A percentile compares a stretch with the other conserved stretches of the same genome.
phyloP scores from a whole-genome alignment of 169 alveolate species.

The Eimeria mitis region DNA sequence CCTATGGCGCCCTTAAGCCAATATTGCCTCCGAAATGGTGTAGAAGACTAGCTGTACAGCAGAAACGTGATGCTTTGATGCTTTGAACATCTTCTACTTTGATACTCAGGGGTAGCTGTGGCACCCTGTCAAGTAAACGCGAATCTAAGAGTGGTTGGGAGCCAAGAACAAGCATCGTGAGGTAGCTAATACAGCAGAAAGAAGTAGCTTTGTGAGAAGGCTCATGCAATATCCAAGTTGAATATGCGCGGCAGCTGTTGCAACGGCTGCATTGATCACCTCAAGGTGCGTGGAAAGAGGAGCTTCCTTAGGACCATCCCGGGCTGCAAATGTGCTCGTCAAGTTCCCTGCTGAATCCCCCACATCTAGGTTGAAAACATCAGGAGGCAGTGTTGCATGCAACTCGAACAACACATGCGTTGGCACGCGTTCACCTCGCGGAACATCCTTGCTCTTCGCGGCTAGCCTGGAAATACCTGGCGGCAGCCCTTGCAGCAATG shows the following conservation, averaged over 20 bases:
- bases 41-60: neutral
- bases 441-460: constrained; percentile 30
- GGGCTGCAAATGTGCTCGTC: constrained; percentile 56
- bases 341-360: constrained; percentile 73
- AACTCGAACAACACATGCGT: constrained; percentile 62
- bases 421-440: constrained; percentile 31
- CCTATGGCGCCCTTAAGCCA: neutral
- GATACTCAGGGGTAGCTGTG: neutral
- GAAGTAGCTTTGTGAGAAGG: neutral
- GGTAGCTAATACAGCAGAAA: neutral
- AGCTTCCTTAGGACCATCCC: constrained; percentile 55
- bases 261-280: constrained; percentile 32
- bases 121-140: neutral
- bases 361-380: constrained; percentile 39
- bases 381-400: constrained; percentile 67
- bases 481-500: constrained; percentile 75
- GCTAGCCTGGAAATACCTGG: constrained; percentile 76
- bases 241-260: neutral
- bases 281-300: constrained; percentile 73
- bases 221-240: neutral
- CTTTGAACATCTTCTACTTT: neutral
- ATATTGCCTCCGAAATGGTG: neutral
- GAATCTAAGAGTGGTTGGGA: neutral
- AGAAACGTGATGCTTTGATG: neutral
- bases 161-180: neutral